A percentile compares a stretch with the other conserved stretches of the same genome.
These are phyloP conservation scores for Paradendryphiella salina DNA, from an alignment of 2,329 filamentous ascomycete species.

Conservation along the genomic window DNA sequence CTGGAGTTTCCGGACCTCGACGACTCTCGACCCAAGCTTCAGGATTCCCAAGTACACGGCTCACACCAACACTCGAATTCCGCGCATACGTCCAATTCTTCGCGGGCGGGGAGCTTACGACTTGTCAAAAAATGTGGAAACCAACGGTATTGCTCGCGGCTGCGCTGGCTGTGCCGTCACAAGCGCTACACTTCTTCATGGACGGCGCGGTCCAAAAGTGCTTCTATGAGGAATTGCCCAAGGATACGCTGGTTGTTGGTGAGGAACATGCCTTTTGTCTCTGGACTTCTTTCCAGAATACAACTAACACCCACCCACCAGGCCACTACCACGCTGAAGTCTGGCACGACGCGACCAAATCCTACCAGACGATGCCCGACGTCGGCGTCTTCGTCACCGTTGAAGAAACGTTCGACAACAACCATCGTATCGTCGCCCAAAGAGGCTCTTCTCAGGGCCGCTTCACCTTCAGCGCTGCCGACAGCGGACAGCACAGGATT, in stretches of 20 bases:
- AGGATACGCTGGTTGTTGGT: conserved; percentile 94
- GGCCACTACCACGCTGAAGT: conserved; percentile 86
- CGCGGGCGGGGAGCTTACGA: conserved; percentile 25
- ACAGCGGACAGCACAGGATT: conserved; percentile 92
- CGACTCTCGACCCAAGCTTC: conserved; percentile 19
- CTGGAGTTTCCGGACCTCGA: conserved; percentile 30
- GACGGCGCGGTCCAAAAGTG: conserved; percentile 85
- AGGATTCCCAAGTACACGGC: conserved; percentile 27
- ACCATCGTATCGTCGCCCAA: conserved; percentile 93
- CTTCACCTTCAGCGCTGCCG: conserved; percentile 94
- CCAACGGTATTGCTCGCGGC: conserved; percentile 67
- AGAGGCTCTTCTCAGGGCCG: conserved; percentile 74
- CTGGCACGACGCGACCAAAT: conserved; percentile 69
- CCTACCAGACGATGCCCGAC: conserved; percentile 73
- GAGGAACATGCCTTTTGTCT: conserved; percentile 36
- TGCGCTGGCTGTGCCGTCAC: conserved; percentile 62
- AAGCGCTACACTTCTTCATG: conserved; percentile 94
- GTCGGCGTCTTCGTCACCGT: conserved; percentile 89
- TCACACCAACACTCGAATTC: conserved; percentile 23
- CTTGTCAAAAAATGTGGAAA: conserved; percentile 39
- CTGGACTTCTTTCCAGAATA: neutral
- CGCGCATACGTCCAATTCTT: conserved; percentile 21
- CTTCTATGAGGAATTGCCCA: conserved; percentile 97
- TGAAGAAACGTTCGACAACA: conserved; percentile 95
- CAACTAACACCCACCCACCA: conserved; percentile 41